Evolutionary conservation across 2,329 filamentous ascomycete species (phyloP), one percentile per base, ranked within the genome.

Genomic region (Fusarium compactum): DNA sequence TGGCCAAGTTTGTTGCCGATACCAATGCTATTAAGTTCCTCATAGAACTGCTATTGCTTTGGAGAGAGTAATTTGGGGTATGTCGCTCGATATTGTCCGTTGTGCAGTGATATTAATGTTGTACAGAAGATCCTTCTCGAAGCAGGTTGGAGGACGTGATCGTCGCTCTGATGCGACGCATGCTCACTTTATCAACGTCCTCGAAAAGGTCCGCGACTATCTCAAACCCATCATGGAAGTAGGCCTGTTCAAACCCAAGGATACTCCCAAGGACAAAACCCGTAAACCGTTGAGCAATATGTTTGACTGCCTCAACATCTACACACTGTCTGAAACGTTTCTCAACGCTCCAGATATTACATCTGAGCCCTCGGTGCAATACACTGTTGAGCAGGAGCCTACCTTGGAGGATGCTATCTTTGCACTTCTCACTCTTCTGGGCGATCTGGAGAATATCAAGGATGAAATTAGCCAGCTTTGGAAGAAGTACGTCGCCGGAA

Each of bases 11-110:
- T 34, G 48, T 74, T 12, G 66, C 65, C 9, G 51, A 69, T 3
- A 46, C 40, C 1, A 63, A 60, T 27, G 27, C 34, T 20, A 15
- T 75, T 6, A 16, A 3, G 45, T 75, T 27, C 71, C 71, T n/a
- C 24, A 45, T 2, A 24, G 29, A n/a, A 64, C 67, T 11, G 34
- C 59, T 27, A 6, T 63, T 6, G 50, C 71, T 40, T 32, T 75
- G 11, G 64, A 67, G 12, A 62, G 71, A 16, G 69, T 63, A 16
- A 72, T 75, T 2, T 66, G 53, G 47, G 70, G 69, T n/a, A n/a
- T n/a, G n/a, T n/a, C n/a, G n/a, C n/a, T n/a, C n/a, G n/a, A n/a
- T n/a, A n/a, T n/a, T n/a, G n/a, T n/a, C n/a, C n/a, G n/a, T n/a
- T n/a, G n/a, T n/a, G n/a, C n/a, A n/a, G n/a, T n/a, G n/a, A n/a